Evolutionary conservation across 306 rosid species (phyloP), one percentile per base, ranked within the genome.

Genomic region (Adenanthera pavonina): DNA sequence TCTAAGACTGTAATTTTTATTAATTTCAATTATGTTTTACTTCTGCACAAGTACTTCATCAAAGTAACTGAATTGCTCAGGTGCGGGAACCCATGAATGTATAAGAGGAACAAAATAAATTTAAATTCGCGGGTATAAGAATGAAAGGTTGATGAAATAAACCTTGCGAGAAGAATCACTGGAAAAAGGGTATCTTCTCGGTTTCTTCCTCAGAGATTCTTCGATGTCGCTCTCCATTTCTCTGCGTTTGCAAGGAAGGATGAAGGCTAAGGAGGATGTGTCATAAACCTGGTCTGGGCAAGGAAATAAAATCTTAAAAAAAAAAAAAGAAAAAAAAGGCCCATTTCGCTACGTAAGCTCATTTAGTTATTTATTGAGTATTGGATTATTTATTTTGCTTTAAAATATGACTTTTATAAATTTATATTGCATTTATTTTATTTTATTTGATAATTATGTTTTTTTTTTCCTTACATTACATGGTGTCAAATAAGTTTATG

Each of bases 141-240:
- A 30, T 4, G 13, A 70, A 20, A 6, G 20, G 57, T 20, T 46
- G 30, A 30, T 0, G 41, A 17, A n/a, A 73, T 52, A 53, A 33
- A 73, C 77, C 77, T 73, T 73, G 65, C 77, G 77, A 5, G 77
- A 52, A 4, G 77, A 36, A 44, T 73, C 77, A 44, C 65, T 49
- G 65, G 77, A 13, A 53, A 73, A 73, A 36, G 65, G n/a, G n/a
- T 35, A 53, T 53, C 53, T 73, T 51, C 77, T 72, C 30, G 44
- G 61, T 51, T 57, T 72, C 77, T 72, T 72, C 41, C 77, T 52
- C 17, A 52, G 49, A 5, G 77, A 73, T 73, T 73, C 77, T 35
- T 73, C 77, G 17, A 53, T 9, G 65, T 73, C 77, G 49, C 77
- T 73, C 77, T 73, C 77, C 77, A 73, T 73, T 36, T 5, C 62